A percentile compares a stretch with the other conserved stretches of the same genome.
These are phyloP conservation scores for Hypoxylon sp. DNA, from an alignment of 2,329 filamentous ascomycete species.

Conservation along the genomic window DNA sequence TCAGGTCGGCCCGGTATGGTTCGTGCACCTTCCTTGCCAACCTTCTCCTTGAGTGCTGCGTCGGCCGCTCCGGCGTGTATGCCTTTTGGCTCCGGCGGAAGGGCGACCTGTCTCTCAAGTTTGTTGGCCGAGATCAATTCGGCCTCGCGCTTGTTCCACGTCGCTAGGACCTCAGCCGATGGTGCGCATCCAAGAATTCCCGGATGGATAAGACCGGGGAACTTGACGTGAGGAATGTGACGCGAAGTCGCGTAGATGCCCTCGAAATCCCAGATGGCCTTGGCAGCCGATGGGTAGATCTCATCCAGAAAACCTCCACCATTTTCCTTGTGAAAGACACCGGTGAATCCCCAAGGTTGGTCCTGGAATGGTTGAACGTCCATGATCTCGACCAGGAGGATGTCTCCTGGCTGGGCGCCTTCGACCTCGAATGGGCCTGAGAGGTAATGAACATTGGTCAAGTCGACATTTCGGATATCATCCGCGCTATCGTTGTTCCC, in stretches of 20 bases:
- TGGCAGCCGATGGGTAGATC: conserved; percentile 79
- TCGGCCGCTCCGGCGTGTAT: conserved; percentile 75
- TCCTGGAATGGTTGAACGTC: conserved; percentile 90
- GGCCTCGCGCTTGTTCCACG: conserved; percentile 85
- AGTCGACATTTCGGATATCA: conserved; percentile 83
- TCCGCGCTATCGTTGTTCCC: conserved; percentile 90
- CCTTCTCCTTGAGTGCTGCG: conserved; percentile 66
- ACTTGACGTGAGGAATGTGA: conserved; percentile 87
- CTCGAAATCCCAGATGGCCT: conserved; percentile 68
- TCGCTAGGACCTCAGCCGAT: conserved; percentile 76
- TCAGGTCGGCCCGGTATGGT: conserved; percentile 87
- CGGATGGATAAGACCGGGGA: conserved; percentile 88
- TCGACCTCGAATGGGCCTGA: conserved; percentile 90
- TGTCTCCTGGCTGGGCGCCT: conserved; percentile 82
- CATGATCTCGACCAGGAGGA: conserved; percentile 88
- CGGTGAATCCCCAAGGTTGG: conserved; percentile 89
- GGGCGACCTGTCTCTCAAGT: conserved; percentile 75
- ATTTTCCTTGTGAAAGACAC: conserved; percentile 80
- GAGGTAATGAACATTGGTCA: conserved; percentile 86
- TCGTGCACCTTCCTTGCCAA: conserved; percentile 80
- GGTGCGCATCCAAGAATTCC: conserved; percentile 92
- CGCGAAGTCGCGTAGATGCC: conserved; percentile 70
- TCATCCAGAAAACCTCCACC: conserved; percentile 91
- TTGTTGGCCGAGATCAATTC: conserved; percentile 77
- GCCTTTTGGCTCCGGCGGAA: conserved; percentile 76